Conservation (phyloP, 805 yeast species). For the Yarrowia sp. region DNA sequence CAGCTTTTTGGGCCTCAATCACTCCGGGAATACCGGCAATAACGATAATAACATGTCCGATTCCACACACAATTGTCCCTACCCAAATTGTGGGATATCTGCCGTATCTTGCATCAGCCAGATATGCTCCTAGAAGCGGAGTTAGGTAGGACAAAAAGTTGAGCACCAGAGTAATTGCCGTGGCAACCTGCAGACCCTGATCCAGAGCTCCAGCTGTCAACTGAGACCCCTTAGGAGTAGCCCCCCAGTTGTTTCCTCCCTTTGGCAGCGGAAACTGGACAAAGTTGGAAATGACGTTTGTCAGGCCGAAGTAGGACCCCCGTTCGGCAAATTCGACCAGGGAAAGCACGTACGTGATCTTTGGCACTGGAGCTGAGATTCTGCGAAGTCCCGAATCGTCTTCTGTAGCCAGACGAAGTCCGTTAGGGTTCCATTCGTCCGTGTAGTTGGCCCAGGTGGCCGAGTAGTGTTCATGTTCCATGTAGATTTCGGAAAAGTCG, state of each 20-base stretch:
- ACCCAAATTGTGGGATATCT: not conserved
- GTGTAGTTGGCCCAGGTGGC: not conserved
- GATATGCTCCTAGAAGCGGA: not conserved
- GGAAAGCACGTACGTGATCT: not conserved
- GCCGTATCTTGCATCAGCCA: not conserved
- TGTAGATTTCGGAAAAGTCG: too few relatives aligned
- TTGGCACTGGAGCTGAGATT: not conserved
- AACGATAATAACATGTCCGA: not conserved
- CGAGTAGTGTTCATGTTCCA: not conserved
- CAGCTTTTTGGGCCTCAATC: not conserved
- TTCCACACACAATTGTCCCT: not conserved
- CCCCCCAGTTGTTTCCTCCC: not conserved
- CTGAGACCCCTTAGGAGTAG: not conserved
- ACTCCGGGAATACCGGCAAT: not conserved
- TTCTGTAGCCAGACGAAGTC: not conserved
- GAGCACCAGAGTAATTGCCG: not conserved
- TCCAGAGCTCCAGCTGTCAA: not conserved
- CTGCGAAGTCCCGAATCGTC: not conserved
- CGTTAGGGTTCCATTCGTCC: not conserved
- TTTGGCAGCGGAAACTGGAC: not conserved
- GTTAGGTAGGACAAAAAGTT: not conserved
- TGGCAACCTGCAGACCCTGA: not conserved
- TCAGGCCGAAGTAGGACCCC: not conserved
- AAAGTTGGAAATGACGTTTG: not conserved
- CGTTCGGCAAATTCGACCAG: not conserved